These are phyloP conservation scores for Fusarium multiceps DNA, from an alignment of 2,329 filamentous ascomycete species.

Conservation along the genomic window DNA sequence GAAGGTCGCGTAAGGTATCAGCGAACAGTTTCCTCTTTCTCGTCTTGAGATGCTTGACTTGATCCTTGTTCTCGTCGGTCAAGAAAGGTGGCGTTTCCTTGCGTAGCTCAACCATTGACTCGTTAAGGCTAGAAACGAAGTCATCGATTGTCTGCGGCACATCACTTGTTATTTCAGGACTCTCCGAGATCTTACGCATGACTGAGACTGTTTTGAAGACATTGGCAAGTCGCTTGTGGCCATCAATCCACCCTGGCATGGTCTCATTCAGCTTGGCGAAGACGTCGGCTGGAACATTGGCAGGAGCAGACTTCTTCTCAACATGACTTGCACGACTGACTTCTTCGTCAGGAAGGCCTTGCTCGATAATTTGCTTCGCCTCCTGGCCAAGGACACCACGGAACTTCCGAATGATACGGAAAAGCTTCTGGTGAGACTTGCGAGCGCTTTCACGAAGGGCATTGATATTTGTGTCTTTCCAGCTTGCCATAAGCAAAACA, in stretches of 20 bases:
- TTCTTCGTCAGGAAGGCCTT: constrained; percentile 67
- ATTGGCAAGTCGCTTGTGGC: constrained; percentile 77
- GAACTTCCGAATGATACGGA: constrained; percentile 92
- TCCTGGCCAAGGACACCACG: constrained; percentile 81
- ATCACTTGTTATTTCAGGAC: constrained; percentile 64
- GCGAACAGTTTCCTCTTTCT: constrained; percentile 91
- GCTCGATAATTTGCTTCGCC: constrained; percentile 71
- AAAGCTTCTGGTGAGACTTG: constrained; percentile 90
- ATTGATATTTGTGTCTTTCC: constrained; percentile 97
- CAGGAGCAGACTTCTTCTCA: background rate
- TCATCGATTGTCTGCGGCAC: constrained; percentile 69
- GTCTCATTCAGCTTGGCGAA: constrained; percentile 38
- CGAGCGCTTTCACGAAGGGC: constrained; percentile 89
- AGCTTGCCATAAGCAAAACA: constrained; percentile 91
- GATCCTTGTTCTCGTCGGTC: constrained; percentile 86
- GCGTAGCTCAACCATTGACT: constrained; percentile 77
- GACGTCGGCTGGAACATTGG: constrained; percentile 25
- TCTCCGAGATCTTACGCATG: constrained; percentile 74
- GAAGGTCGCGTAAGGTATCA: constrained; percentile 83
- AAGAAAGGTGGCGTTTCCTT: constrained; percentile 85
- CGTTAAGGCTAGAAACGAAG: constrained; percentile 76
- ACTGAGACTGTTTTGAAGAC: constrained; percentile 75
- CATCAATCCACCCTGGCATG: constrained; percentile 54
- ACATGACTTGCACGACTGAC: constrained; percentile 23
- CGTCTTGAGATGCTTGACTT: constrained; percentile 88